Percentiles rank a stretch among this genome's conserved stretches.
These are phyloP conservation scores for Aspergillus costaricaensis DNA, from an alignment of 2,329 filamentous ascomycete species.

Conservation along the genomic window DNA sequence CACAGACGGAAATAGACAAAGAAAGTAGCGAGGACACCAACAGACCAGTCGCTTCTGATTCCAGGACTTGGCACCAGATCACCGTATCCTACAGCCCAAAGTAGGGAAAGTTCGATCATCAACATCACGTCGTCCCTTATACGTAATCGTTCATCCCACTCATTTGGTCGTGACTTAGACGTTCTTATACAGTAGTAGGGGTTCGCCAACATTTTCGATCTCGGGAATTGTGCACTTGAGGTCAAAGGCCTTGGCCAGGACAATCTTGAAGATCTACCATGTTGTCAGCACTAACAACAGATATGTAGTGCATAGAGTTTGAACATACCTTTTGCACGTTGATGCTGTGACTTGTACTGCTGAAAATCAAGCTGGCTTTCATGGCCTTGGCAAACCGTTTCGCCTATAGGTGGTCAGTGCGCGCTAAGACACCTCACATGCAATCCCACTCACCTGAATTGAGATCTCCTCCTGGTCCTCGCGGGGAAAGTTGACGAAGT, in stretches of 20 bases:
- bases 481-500: constrained; percentile 97
- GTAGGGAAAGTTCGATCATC: constrained; percentile 29
- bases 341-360: constrained; percentile 98
- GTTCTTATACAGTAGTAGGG: constrained; percentile 83
- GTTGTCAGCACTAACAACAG: constrained; percentile 34
- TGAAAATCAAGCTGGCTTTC: constrained; percentile 96
- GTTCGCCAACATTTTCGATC: constrained; percentile 97
- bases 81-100: constrained; percentile 12
- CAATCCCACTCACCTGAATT: constrained; percentile 67
- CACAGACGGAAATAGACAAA: constrained; percentile 12
- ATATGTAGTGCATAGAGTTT: too few species aligned
- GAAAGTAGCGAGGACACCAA: constrained; percentile 10
- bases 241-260: constrained; percentile 97
- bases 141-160: constrained; percentile 33
- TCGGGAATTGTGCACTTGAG: constrained; percentile 98
- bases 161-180: constrained; percentile 25
- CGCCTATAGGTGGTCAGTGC: constrained; percentile 59
- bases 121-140: constrained; percentile 41
- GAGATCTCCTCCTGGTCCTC: constrained; percentile 99
- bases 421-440: neutral
- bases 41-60: constrained; percentile 7
- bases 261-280: constrained; percentile 95
- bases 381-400: constrained; percentile 97
- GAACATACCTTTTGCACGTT: constrained; percentile 97
- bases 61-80: constrained; percentile 7